These are phyloP conservation scores for Phytophthora fragariae DNA, from an alignment of 352 stramenopile genomes.

Conservation along the genomic window DNA sequence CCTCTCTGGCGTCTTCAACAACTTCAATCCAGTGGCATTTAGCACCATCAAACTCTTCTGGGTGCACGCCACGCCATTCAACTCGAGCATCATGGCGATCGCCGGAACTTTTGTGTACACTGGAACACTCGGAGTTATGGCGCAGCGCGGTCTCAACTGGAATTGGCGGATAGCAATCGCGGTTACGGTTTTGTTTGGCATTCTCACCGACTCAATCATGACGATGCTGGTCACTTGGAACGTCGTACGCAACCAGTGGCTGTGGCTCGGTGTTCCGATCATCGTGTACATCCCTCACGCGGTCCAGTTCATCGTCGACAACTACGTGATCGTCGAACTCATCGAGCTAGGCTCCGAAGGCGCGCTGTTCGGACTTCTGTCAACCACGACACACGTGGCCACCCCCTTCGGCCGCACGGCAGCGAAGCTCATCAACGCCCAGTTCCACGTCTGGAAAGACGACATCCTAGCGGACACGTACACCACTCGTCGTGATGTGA, in stretches of 20 bases:
- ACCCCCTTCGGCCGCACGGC: slow-evolving; percentile 40
- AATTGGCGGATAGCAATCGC: slow-evolving; percentile 47
- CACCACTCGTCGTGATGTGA: slow-evolving; percentile 50
- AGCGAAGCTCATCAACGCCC: slow-evolving; percentile 51
- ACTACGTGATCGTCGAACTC: slow-evolving; percentile 58
- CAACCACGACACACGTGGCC: slow-evolving; percentile 49
- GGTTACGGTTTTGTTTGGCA: slow-evolving; percentile 30
- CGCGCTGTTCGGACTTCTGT: slow-evolving; percentile 52
- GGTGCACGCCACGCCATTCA: slow-evolving; percentile 55
- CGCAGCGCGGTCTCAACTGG: slow-evolving; percentile 44
- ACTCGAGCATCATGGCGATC: slow-evolving; percentile 47
- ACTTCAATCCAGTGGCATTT: slow-evolving; percentile 50
- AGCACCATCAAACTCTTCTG: slow-evolving; percentile 49
- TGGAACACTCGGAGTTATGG: slow-evolving; percentile 36
- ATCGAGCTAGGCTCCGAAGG: slow-evolving; percentile 50
- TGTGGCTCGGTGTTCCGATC: slow-evolving; percentile 53
- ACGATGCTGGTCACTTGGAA: slow-evolving; percentile 54
- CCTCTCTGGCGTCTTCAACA: slow-evolving; percentile 51
- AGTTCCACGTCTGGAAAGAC: slow-evolving; percentile 49
- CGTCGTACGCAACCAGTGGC: slow-evolving; percentile 50
- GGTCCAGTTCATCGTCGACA: slow-evolving; percentile 56
- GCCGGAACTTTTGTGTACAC: slow-evolving; percentile 40
- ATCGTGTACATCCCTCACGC: slow-evolving; percentile 50
- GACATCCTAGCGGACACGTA: slow-evolving; percentile 49
- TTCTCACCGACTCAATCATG: slow-evolving; percentile 43